A percentile compares a stretch with the other conserved stretches of the same genome.
These are phyloP conservation scores for Irpex lacteus DNA, from an alignment of 1,284 basidiomycete species.

Conservation along the genomic window DNA sequence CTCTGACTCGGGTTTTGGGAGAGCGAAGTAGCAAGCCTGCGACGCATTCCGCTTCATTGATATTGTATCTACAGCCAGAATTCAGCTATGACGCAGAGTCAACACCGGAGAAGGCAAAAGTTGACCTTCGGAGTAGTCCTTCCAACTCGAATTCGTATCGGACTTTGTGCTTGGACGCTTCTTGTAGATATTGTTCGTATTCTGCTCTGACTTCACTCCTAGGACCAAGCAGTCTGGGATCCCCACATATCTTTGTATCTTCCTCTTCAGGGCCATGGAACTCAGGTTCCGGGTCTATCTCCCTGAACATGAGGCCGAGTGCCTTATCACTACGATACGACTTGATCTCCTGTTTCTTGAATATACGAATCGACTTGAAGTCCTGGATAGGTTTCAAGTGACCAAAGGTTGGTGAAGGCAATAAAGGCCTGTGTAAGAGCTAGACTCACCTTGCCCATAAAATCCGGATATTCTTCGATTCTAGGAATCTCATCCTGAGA, in stretches of 20 bases:
- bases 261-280: constrained; percentile 1
- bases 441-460: constrained; percentile 14
- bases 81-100: not conserved
- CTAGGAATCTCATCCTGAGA: constrained; percentile 1
- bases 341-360: constrained; percentile 8
- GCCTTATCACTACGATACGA: constrained; percentile 11
- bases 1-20: constrained; percentile 11
- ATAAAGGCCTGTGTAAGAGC: too few species aligned
- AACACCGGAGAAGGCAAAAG: constrained; percentile 4
- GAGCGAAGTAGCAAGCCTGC: constrained; percentile 12
- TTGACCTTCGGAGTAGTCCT: constrained; percentile 9
- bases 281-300: constrained; percentile 11
- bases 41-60: constrained; percentile 13
- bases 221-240: not conserved
- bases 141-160: constrained; percentile 13
- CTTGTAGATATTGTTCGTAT: not conserved
- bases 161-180: constrained; percentile 6
- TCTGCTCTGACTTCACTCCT: not conserved
- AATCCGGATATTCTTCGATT: constrained; percentile 12
- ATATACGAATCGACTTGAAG: constrained; percentile 8
- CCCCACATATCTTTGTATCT: not conserved
- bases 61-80: constrained; percentile 8
- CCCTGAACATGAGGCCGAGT: constrained; percentile 11
- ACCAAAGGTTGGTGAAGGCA: too few species aligned
- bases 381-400: not conserved